Percentiles rank a stretch among this genome's conserved stretches.
These are phyloP conservation scores for Parachaetomium inaequale DNA, from an alignment of 495 filamentous ascomycete genomes.

Conservation along the genomic window DNA sequence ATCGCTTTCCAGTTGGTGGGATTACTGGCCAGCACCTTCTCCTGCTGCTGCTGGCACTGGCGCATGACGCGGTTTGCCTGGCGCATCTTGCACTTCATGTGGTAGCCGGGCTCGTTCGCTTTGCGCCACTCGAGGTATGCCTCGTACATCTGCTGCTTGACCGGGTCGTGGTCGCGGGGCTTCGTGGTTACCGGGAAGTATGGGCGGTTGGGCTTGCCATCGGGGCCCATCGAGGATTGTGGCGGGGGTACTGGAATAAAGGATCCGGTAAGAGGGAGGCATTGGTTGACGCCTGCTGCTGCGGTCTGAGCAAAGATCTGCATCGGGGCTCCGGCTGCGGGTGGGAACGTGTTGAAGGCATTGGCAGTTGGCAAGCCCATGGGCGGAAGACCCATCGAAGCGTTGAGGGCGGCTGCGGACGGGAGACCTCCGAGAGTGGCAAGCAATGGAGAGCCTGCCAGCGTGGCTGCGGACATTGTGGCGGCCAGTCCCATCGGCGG, in stretches of 20 bases:
- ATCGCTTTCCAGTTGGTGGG: neutral
- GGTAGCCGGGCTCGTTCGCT: constrained; percentile 38
- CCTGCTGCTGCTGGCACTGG: constrained; percentile 26
- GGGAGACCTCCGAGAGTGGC: neutral
- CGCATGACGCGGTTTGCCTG: constrained; percentile 40
- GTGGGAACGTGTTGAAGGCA: constrained; percentile 16
- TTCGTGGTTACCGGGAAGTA: constrained; percentile 34
- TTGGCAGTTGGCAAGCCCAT: neutral
- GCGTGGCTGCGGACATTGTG: neutral
- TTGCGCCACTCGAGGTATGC: constrained; percentile 42
- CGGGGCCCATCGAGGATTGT: constrained; percentile 7
- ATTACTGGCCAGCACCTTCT: neutral
- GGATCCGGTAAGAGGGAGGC: neutral
- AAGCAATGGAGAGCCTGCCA: neutral
- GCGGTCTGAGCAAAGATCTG: neutral
- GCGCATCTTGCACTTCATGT: constrained; percentile 40
- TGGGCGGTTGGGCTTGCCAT: constrained; percentile 24
- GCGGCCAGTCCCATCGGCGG: neutral
- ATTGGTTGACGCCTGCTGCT: neutral
- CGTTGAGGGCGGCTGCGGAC: neutral
- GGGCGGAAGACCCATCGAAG: neutral
- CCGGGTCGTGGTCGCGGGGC: constrained; percentile 33
- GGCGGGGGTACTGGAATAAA: neutral
- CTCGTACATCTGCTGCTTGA: constrained; percentile 43
- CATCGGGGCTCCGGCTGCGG: neutral